A percentile compares a stretch with the other conserved stretches of the same genome.
phyloP scores from a whole-genome alignment of 2,329 filamentous ascomycete species.

The Exophiala calicioides region DNA sequence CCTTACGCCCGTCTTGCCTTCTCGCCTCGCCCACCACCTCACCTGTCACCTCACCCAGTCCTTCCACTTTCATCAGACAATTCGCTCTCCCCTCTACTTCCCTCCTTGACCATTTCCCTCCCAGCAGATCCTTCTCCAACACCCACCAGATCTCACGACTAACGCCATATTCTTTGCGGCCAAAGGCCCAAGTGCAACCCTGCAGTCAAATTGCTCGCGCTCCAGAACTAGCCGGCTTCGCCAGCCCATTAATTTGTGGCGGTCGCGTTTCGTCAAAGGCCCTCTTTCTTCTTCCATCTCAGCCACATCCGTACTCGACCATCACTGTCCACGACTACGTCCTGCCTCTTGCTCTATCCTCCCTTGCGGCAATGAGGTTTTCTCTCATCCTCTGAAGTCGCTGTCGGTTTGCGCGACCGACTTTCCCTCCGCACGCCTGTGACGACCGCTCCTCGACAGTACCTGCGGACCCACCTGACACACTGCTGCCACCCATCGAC shows the following conservation, averaged over 20 bases:
- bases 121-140: too few relatives aligned
- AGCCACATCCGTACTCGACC: constrained; percentile 14
- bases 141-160: too few relatives aligned
- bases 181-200: background rate
- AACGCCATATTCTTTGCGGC: too few relatives aligned
- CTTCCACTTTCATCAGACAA: constrained; percentile 11
- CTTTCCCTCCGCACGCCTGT: constrained; percentile 24
- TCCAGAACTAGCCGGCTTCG: constrained; percentile 18
- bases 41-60: constrained; percentile 16
- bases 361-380: constrained; percentile 22
- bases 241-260: constrained; percentile 25
- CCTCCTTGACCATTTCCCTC: too few relatives aligned
- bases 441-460: constrained; percentile 10
- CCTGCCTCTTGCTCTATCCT: constrained; percentile 2
- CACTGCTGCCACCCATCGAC: constrained; percentile 13
- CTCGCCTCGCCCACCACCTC: constrained; percentile 6
- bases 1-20: constrained; percentile 2
- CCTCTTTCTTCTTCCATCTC: constrained; percentile 7
- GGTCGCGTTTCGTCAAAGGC: constrained; percentile 26
- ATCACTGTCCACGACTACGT: constrained; percentile 3
- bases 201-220: constrained; percentile 14
- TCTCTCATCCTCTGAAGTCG: constrained; percentile 25
- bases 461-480: constrained; percentile 21
- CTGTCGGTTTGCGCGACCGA: constrained; percentile 30
- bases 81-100: too few relatives aligned